Base-by-base conservation (phyloP, 2,329 filamentous ascomycete species). In the Fusarium nematophilum region DNA sequence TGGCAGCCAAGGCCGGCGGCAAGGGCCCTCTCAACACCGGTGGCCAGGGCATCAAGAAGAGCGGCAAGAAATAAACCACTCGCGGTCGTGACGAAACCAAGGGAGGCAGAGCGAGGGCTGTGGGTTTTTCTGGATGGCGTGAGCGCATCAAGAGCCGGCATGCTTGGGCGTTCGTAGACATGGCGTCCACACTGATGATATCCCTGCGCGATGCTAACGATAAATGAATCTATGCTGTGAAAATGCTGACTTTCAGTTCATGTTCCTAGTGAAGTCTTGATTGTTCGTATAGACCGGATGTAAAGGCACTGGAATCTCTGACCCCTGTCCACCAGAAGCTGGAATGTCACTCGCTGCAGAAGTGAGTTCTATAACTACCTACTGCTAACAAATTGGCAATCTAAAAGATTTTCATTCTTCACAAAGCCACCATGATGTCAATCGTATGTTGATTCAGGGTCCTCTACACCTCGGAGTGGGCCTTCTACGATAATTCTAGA, bases 1-100 rank as follows among this genome's bases (percentile, higher is more conserved):
- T 96, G 79, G 87, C 89, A n/a, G 83, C 88, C 58, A 91, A 92
- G 81, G 89, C 91, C 38, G 89, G 90, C 71, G 91, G 91, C 77
- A 96, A 96, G 81, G 94, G 94, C 3, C 93, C 94, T 30, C 75
- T 97, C 74, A 93, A 93, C 80, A 90, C 87, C 26, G 93, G 92
- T 27, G 78, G 83, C 42, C 92, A 96, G 79, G 93, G 92, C 61
- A 97, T 98, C 83, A 97, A 97, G 89, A 97, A 97, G 87, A 95
- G 91, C 60, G 93, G 93, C 78, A 97, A 97, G 90, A 96, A 97
- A 89, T 96, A 84, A 79, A 70, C 38, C 47, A 42, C 27, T 46
- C 45, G 40, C 37, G 21, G 37, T 30, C 17, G 30, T 34, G 18
- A 46, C 14, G 44, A 56, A 40, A 56, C 31, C 31, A 40, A 29